Evolutionary conservation across 2,329 filamentous ascomycete species (phyloP), one percentile per base, ranked within the genome.

Genomic region (Tolypocladium tundrense): DNA sequence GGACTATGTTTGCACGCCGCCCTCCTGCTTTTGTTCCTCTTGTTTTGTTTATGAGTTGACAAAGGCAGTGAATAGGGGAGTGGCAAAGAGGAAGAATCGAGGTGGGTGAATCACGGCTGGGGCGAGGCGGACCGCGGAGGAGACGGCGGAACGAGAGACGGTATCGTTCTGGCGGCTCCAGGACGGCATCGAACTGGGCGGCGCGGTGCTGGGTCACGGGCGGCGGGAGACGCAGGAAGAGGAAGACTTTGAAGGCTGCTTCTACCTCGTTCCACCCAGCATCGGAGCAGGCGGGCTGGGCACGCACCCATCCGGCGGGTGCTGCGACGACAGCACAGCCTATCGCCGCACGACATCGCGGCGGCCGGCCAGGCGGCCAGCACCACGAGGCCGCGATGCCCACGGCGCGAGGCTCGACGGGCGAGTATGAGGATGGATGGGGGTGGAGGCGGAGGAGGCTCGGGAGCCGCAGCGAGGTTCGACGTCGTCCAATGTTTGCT

Each of bases 241-340:
- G n/a, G 16, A 50, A 50, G 27, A 33, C 1, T 11, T 21, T 10
- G 27, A 13, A 33, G 27, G 45, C 48, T 21, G 31, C 48, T 1
- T 35, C 48, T 35, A 13, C 16, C 16, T 33, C n/a, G 19, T 33
- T 33, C 16, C 16, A 16, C 27, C 9, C 4, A 6, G 14, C 16
- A 8, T 40, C 51, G 33, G 4, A 56, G 60, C 59, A 57, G 6
- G 43, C 27, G 43, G 21, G 21, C 27, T 24, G 24, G 45, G 13
- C 45, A 31, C 27, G 14, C 24, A 50, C 31, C 48, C 45, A 16
- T 11, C 10, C 24, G 19, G 4, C 45, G 13, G 24, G 45, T 39
- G 59, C 62, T 61, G 61, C 62, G 53, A 42, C 40, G 53, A 37
- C 53, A 41, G 41, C 53, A 42, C 54, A 56, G 54, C 57, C 57